These are phyloP conservation scores for Kondoa subrosea DNA, from an alignment of 768 basidiomycete species.

Conservation along the genomic window DNA sequence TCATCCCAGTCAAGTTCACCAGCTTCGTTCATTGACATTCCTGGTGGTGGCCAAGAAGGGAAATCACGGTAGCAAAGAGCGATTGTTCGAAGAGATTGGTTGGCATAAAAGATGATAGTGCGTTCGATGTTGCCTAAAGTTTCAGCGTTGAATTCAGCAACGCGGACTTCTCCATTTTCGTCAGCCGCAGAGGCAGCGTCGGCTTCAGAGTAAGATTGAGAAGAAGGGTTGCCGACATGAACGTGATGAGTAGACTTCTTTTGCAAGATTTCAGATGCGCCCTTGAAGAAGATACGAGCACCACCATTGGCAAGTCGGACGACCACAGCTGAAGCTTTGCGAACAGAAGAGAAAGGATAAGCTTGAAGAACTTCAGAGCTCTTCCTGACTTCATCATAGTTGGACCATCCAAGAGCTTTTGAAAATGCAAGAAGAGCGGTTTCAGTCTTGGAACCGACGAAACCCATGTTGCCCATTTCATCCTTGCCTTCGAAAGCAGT, in stretches of 20 bases:
- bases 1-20: slow-evolving; percentile 42
- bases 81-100: slow-evolving; percentile 85
- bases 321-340: slow-evolving; percentile 89
- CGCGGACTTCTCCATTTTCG: slow-evolving; percentile 31
- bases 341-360: slow-evolving; percentile 82
- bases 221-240: slow-evolving; percentile 39
- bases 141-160: slow-evolving; percentile 46
- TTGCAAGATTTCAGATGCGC: slow-evolving; percentile 81
- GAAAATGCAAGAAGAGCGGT: slow-evolving; percentile 75
- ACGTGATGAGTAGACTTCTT: slow-evolving; percentile 59
- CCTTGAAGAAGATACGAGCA: slow-evolving; percentile 63
- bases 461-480: slow-evolving; percentile 42
- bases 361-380: slow-evolving; percentile 52
- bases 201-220: slow-evolving; percentile 20
- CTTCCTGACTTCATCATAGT: slow-evolving; percentile 53
- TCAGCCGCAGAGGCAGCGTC: slow-evolving; percentile 13
- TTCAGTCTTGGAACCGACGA: slow-evolving; percentile 91
- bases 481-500: slow-evolving; percentile 75
- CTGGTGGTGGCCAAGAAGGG: slow-evolving; percentile 59
- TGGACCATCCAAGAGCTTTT: slow-evolving; percentile 57
- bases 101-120: slow-evolving; percentile 95
- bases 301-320: slow-evolving; percentile 43
- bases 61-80: slow-evolving; percentile 87
- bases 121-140: slow-evolving; percentile 62
- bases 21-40: slow-evolving; percentile 19